Evolutionary conservation across 805 yeast genomes (phyloP).

Genomic region (Soucietia sequanensis): DNA sequence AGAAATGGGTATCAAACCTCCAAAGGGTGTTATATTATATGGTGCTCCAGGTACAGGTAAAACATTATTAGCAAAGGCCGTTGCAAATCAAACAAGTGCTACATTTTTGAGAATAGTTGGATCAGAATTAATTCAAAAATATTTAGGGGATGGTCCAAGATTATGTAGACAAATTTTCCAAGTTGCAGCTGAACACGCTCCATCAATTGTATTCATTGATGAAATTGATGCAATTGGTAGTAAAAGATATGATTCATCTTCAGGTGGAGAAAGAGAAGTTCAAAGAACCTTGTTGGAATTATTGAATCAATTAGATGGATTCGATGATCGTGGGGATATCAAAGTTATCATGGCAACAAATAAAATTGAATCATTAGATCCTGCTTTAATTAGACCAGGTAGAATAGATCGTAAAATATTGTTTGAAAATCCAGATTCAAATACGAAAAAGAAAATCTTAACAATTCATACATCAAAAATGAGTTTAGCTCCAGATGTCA

Average conservation of each 20-base stretch:
- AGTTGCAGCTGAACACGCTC: slow-evolving; percentile 95
- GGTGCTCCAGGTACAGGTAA: slow-evolving; percentile 99
- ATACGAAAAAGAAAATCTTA: slow-evolving; percentile 89
- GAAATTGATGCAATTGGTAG: slow-evolving; percentile 99
- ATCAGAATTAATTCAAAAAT: slow-evolving; percentile 93
- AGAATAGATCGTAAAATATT: slow-evolving; percentile 94
- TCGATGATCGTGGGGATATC: slow-evolving; percentile 95
- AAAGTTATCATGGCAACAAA: slow-evolving; percentile 98
- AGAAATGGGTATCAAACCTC: slow-evolving; percentile 98
- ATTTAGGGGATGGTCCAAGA: slow-evolving; percentile 97
- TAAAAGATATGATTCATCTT: slow-evolving; percentile 94
- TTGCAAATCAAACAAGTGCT: slow-evolving; percentile 96
- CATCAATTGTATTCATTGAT: slow-evolving; percentile 97
- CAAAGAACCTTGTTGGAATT: slow-evolving; percentile 97
- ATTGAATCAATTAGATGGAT: slow-evolving; percentile 93
- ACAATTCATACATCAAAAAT: slow-evolving; percentile 90
- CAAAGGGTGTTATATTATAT: slow-evolving; percentile 94
- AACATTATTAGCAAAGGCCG: slow-evolving; percentile 93
- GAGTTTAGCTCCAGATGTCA: slow-evolving; percentile 86
- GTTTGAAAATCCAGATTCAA: slow-evolving; percentile 93
- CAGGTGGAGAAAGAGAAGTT: slow-evolving; percentile 96
- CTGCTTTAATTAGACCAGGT: slow-evolving; percentile 95
- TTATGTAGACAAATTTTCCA: slow-evolving; percentile 91
- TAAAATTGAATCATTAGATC: slow-evolving; percentile 90
- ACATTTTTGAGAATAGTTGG: slow-evolving; percentile 96